A percentile compares a stretch with the other conserved stretches of the same genome.
Conservation (phyloP, 2,329 filamentous ascomycete species). For the Aspergillus ibericus region DNA sequence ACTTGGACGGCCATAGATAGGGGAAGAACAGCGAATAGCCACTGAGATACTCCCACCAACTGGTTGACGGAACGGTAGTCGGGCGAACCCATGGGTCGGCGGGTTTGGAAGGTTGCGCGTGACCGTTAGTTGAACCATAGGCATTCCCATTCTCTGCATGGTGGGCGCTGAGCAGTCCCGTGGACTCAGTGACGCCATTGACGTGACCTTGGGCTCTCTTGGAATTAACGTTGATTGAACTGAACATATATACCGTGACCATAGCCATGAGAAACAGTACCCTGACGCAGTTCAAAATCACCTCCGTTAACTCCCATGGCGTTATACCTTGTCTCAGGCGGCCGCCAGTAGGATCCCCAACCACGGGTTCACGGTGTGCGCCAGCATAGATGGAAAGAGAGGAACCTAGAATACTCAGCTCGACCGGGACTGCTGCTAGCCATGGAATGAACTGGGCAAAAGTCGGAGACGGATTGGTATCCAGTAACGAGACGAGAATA, state of each 20-base stretch:
- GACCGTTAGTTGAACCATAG: conserved; percentile 52
- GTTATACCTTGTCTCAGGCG: conserved; percentile 43
- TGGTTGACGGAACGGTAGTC: conserved; percentile 78
- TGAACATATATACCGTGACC: conserved; percentile 59
- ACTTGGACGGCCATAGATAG: conserved; percentile 91
- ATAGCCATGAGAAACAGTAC: conserved; percentile 65
- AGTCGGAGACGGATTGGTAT: conserved; percentile 78
- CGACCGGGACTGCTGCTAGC: conserved; percentile 69
- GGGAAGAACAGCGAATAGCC: conserved; percentile 94
- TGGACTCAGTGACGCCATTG: conserved; percentile 46
- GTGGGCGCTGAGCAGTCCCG: conserved; percentile 41
- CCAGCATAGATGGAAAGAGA: conserved; percentile 68
- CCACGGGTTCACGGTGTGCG: conserved; percentile 63
- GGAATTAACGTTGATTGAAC: conserved; percentile 45
- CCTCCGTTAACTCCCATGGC: conserved; percentile 43
- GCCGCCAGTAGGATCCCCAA: conserved; percentile 50
- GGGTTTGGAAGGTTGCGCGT: conserved; percentile 45
- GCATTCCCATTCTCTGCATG: conserved; percentile 48
- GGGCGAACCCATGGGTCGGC: conserved; percentile 84
- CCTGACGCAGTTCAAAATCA: conserved; percentile 64
- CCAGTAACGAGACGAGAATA: conserved; percentile 80
- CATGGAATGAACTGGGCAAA: conserved; percentile 78
- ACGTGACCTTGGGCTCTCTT: conserved; percentile 28
- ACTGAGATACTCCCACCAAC: conserved; percentile 93
- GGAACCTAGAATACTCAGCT: conserved; percentile 68